These are phyloP conservation scores for Trichoderma parareesei DNA, from an alignment of 495 filamentous ascomycete genomes.

Conservation along the genomic window DNA sequence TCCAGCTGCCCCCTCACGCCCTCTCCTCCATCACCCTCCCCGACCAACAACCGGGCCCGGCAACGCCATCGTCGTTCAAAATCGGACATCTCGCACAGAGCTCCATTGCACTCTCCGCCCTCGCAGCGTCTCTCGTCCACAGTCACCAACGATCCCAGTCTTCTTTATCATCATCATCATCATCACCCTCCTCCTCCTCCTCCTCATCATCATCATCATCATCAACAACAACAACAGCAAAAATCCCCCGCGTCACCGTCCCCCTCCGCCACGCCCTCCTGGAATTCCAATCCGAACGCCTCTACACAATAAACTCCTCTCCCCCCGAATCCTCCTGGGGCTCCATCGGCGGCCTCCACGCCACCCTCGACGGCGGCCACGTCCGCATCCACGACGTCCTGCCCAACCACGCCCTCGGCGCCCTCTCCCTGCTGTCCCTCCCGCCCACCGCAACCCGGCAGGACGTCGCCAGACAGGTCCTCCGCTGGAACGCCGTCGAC, in stretches of 20 bases:
- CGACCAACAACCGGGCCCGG: conserved; percentile 12
- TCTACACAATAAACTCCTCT: conserved; percentile 28
- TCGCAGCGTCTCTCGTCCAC: conserved; percentile 31
- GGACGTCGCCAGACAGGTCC: conserved; percentile 26
- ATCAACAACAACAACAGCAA: too few relatives aligned
- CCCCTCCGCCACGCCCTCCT: conserved; percentile 29
- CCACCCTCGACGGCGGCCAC: conserved; percentile 38
- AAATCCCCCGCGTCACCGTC: conserved; percentile 23
- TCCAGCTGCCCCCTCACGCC: conserved; percentile 14
- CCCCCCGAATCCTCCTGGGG: conserved; percentile 24
- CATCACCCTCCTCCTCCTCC: background rate
- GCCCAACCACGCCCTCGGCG: conserved; percentile 30
- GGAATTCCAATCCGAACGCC: conserved; percentile 38
- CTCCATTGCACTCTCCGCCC: conserved; percentile 35
- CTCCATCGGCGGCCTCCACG: conserved; percentile 34
- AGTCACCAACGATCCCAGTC: conserved; percentile 16
- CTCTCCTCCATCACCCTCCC: conserved; percentile 16
- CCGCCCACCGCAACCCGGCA: conserved; percentile 19
- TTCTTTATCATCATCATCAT: conserved; percentile 6
- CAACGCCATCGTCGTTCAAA: conserved; percentile 36
- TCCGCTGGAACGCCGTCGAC: conserved; percentile 27
- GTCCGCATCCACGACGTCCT: conserved; percentile 39
- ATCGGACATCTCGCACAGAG: conserved; percentile 35
- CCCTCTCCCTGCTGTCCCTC: conserved; percentile 29
- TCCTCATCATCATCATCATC: conserved; percentile 7